Evolutionary conservation across 106 monocot species (phyloP).

Genomic region (Dendrobium nobile): DNA sequence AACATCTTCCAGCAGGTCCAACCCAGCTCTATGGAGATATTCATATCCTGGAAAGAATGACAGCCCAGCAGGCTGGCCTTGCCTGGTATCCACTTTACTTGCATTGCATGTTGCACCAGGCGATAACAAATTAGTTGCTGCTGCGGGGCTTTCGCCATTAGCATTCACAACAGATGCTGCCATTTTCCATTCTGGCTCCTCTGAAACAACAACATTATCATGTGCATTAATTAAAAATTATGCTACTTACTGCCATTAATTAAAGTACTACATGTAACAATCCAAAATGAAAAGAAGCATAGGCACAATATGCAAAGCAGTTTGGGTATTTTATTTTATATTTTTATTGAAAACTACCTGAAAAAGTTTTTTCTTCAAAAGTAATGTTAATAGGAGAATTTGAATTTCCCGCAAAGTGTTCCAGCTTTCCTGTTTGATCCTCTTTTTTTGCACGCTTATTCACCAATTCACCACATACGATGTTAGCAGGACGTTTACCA

Average conservation of each 20-base stretch:
- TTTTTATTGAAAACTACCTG: background rate
- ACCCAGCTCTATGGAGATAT: background rate
- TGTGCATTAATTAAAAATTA: background rate
- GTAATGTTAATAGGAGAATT: background rate
- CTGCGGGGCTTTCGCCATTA: background rate
- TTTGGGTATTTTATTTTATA: background rate
- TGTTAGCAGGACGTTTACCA: background rate
- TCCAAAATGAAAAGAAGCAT: no score
- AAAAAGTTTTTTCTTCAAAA: background rate
- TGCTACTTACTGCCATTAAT: background rate
- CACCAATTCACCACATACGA: background rate
- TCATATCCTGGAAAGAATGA: background rate
- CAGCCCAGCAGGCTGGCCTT: background rate
- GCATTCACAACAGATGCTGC: background rate
- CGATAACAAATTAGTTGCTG: background rate
- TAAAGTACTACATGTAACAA: no score
- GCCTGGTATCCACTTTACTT: background rate
- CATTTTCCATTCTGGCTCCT: background rate
- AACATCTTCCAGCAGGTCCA: slow-evolving; percentile 6
- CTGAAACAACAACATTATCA: background rate
- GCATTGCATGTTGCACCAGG: background rate
- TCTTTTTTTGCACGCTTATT: slow-evolving; percentile 1
- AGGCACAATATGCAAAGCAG: no score
- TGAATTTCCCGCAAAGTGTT: no score
- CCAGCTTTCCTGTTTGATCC: background rate